Evolutionary conservation across 768 basidiomycete genomes (phyloP).

Genomic region (Podaxis mareebaensis): DNA sequence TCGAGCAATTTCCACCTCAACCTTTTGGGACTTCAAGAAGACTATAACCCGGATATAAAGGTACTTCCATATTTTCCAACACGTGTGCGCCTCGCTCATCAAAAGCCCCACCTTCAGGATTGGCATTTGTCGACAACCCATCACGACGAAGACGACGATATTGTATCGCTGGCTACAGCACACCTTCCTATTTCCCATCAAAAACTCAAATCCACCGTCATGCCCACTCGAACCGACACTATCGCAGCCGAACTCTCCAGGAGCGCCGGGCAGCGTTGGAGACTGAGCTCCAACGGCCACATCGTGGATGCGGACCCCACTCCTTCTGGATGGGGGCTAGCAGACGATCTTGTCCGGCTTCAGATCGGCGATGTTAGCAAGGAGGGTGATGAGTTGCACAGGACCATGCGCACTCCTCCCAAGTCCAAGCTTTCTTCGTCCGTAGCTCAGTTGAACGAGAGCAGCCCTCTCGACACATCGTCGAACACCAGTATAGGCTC

Average conservation of each 20-base stretch:
- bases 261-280: conserved; percentile 56
- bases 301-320: conserved; percentile 56
- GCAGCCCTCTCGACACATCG: conserved; percentile 72
- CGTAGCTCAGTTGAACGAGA: conserved; percentile 59
- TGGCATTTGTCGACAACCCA: conserved; percentile 43
- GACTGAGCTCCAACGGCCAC: conserved; percentile 62
- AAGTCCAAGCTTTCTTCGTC: conserved; percentile 59
- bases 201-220: conserved; percentile 24
- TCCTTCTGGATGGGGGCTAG: conserved; percentile 65
- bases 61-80: conserved; percentile 12
- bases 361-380: conserved; percentile 58
- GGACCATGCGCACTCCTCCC: conserved; percentile 66
- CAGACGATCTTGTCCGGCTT: conserved; percentile 72
- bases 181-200: conserved; percentile 27
- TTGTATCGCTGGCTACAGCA: conserved; percentile 34
- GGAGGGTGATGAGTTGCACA: conserved; percentile 52
- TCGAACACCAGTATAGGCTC: conserved; percentile 74
- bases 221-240: conserved; percentile 50
- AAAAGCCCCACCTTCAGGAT: conserved; percentile 34
- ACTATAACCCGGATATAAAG: conserved; percentile 11
- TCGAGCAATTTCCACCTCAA: conserved; percentile 9
- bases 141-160: conserved; percentile 30
- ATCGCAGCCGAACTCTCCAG: conserved; percentile 40
- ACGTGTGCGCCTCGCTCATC: conserved; percentile 18
- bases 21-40: conserved; percentile 4